Evolutionary conservation across 805 yeast genomes (phyloP).

Genomic region (Metschnikowia chrysomelidarum): DNA sequence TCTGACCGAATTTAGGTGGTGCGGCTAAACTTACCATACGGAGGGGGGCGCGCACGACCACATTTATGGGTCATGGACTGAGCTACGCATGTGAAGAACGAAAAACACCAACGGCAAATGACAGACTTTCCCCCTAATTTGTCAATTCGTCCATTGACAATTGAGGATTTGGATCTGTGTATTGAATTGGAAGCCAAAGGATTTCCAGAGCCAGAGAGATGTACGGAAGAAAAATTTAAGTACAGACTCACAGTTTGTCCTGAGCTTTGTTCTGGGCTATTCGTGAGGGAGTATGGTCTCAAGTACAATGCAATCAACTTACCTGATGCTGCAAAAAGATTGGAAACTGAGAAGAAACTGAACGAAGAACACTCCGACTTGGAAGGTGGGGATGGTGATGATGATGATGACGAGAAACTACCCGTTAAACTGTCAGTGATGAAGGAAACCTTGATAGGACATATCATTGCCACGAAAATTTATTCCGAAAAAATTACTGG

Average conservation of each 20-base stretch:
- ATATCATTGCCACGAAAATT: conserved; percentile 75
- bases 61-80: too few species aligned
- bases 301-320: conserved; percentile 42
- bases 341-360: conserved; percentile 26
- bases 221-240: conserved; percentile 54
- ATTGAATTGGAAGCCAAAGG: conserved; percentile 61
- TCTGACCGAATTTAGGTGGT: too few species aligned
- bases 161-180: conserved; percentile 62
- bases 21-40: too few species aligned
- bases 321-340: conserved; percentile 38
- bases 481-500: conserved; percentile 49
- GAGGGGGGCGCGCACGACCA: conserved; percentile 11
- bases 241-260: conserved; percentile 83
- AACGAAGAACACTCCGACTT: conserved; percentile 15
- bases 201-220: conserved; percentile 70
- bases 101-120: too few species aligned
- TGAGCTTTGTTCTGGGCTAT: conserved; percentile 86
- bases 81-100: too few species aligned
- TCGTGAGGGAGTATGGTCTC: conserved; percentile 63
- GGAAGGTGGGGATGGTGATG: conserved; percentile 24
- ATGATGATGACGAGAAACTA: conserved; percentile 33
- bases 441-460: conserved; percentile 72
- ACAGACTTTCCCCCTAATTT: conserved; percentile 47
- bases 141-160: conserved; percentile 29
- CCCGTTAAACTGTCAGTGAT: conserved; percentile 50